Conservation (phyloP, 2,329 filamentous ascomycete species). For the Colletotrichum siamense region DNA sequence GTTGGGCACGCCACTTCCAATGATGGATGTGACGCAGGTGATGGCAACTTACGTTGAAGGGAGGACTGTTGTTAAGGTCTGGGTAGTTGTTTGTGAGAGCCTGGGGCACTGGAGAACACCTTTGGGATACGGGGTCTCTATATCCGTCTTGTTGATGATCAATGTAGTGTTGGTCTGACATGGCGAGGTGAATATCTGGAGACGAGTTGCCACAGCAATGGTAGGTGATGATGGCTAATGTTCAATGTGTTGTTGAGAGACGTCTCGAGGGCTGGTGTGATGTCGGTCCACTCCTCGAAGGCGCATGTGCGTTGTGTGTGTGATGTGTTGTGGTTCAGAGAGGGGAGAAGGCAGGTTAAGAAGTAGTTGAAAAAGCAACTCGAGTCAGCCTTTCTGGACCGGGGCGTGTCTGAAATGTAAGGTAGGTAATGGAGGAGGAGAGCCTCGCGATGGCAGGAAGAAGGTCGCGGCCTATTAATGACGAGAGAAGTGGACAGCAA, state of each 20-base stretch:
- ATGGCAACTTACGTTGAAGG: slow-evolving; percentile 36
- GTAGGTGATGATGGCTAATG: neutral
- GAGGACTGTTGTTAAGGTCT: slow-evolving; percentile 6
- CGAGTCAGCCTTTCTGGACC: slow-evolving; percentile 33
- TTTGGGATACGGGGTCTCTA: slow-evolving; percentile 7
- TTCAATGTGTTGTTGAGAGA: neutral
- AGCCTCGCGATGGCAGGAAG: slow-evolving; percentile 16
- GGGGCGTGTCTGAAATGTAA: slow-evolving; percentile 28
- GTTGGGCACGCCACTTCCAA: neutral
- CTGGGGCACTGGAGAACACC: slow-evolving; percentile 6
- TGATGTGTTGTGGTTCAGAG: neutral
- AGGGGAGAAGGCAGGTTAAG: neutral
- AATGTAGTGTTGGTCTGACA: slow-evolving; percentile 21
- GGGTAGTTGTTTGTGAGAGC: neutral
- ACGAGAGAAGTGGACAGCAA: slow-evolving; percentile 16
- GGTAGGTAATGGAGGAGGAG: neutral
- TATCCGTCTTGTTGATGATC: slow-evolving; percentile 7
- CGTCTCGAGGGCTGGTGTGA: neutral
- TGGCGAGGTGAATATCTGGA: neutral
- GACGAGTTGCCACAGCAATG: neutral
- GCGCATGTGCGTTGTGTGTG: slow-evolving; percentile 33
- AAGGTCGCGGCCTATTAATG: slow-evolving; percentile 22
- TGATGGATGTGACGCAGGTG: neutral
- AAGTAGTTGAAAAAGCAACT: slow-evolving; percentile 1
- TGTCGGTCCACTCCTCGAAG: neutral